Evolutionary conservation across 2,329 filamentous ascomycete species (phyloP).

Genomic region (Blumeria graminis): DNA sequence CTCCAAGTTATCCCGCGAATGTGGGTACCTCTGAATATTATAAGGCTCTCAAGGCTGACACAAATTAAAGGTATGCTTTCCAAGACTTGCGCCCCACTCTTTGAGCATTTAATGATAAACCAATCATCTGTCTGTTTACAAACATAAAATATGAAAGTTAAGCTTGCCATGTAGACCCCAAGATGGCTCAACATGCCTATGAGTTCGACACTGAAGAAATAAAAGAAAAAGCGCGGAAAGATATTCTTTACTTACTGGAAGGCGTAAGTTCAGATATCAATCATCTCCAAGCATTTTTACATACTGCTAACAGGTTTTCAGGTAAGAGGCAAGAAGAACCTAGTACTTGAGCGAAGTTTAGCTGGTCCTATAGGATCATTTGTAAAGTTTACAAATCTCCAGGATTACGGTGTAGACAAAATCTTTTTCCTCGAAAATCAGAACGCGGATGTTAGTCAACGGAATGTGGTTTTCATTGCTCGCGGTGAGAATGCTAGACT

Average conservation of each 20-base stretch:
- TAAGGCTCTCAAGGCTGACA: too few relatives aligned
- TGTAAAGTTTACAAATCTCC: slow-evolving; percentile 82
- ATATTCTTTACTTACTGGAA: slow-evolving; percentile 77
- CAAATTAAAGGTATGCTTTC: too few relatives aligned
- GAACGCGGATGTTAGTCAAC: slow-evolving; percentile 82
- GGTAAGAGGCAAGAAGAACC: slow-evolving; percentile 97
- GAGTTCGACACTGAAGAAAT: slow-evolving; percentile 61
- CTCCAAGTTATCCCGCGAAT: too few relatives aligned
- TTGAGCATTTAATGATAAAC: too few relatives aligned
- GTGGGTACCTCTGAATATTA: too few relatives aligned
- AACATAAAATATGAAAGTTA: slow-evolving; percentile 4
- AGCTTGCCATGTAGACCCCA: slow-evolving; percentile 43
- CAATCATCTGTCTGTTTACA: too few relatives aligned
- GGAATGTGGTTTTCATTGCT: slow-evolving; percentile 84
- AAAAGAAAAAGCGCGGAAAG: slow-evolving; percentile 60
- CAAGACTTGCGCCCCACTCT: too few relatives aligned
- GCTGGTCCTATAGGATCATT: slow-evolving; percentile 76
- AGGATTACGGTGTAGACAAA: slow-evolving; percentile 95
- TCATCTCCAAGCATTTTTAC: not conserved
- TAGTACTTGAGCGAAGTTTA: slow-evolving; percentile 76
- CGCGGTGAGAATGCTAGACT: slow-evolving; percentile 72
- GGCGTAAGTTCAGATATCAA: slow-evolving; percentile 42
- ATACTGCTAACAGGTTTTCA: slow-evolving; percentile 17
- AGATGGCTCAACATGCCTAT: slow-evolving; percentile 17
- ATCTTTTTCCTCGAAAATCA: slow-evolving; percentile 92